Conservation (phyloP, 2,329 filamentous ascomycete species). For the Shiraia sp. region DNA sequence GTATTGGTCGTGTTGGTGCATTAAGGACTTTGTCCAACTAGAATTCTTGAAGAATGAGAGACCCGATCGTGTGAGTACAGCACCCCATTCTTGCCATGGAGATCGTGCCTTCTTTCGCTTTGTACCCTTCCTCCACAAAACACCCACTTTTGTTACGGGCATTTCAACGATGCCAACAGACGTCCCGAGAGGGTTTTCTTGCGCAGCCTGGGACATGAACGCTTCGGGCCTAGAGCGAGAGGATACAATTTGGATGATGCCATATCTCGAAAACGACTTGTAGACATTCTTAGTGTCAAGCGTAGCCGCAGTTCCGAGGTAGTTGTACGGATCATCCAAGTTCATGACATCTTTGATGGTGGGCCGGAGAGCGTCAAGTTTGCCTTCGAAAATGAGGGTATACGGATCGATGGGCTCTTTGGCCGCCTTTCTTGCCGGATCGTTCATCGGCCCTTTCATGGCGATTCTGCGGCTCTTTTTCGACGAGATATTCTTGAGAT, state of each 20-base stretch:
- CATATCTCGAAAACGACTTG: constrained; percentile 87
- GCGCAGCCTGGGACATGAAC: constrained; percentile 86
- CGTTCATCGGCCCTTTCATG: constrained; percentile 61
- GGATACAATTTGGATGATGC: constrained; percentile 92
- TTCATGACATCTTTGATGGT: constrained; percentile 90
- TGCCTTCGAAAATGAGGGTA: constrained; percentile 87
- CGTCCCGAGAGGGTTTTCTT: constrained; percentile 82
- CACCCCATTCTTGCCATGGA: constrained; percentile 99
- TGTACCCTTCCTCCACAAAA: constrained; percentile 90
- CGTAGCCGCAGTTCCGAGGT: constrained; percentile 74
- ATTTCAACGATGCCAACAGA: constrained; percentile 90
- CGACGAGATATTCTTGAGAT: constrained; percentile 72
- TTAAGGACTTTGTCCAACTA: constrained; percentile 86
- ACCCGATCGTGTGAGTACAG: constrained; percentile 92
- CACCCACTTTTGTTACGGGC: constrained; percentile 93
- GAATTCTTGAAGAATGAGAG: constrained; percentile 96
- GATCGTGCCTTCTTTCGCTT: constrained; percentile 95
- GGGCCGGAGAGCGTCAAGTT: constrained; percentile 79
- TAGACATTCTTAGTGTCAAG: constrained; percentile 83
- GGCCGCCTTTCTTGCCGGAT: constrained; percentile 65
- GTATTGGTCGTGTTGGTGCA: constrained; percentile 84
- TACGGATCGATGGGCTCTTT: constrained; percentile 96
- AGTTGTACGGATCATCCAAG: constrained; percentile 88
- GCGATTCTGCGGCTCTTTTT: constrained; percentile 73
- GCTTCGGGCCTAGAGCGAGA: constrained; percentile 91